A percentile compares a stretch with the other conserved stretches of the same genome.
These are phyloP conservation scores for Ettlia oleoabundans DNA, from an alignment of 139 green algal species.

Conservation along the genomic window DNA sequence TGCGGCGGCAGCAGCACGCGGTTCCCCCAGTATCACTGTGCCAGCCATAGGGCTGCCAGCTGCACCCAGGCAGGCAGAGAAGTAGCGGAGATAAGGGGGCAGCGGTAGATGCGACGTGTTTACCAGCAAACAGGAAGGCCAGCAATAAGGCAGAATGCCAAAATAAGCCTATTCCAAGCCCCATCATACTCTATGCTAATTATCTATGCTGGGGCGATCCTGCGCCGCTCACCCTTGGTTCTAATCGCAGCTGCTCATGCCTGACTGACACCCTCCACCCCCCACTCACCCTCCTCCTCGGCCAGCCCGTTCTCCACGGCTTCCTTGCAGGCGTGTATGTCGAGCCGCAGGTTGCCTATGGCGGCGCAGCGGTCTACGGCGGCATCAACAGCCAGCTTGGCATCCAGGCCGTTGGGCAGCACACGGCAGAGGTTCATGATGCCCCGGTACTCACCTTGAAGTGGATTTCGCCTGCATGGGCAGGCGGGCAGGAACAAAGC, in stretches of 20 bases:
- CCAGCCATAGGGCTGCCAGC: conserved; percentile 22
- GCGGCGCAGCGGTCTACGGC: conserved; percentile 59
- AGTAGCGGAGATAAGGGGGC: no score
- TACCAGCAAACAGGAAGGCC: no score
- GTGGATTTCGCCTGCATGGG: conserved; percentile 11
- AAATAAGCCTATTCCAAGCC: no score
- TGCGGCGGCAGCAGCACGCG: conserved; percentile 14
- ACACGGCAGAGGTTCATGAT: conserved; percentile 75
- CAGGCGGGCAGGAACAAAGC: neutral
- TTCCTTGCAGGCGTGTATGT: conserved; percentile 73
- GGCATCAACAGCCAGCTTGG: conserved; percentile 80
- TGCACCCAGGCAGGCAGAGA: no score
- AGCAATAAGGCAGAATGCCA: no score
- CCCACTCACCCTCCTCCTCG: no score
- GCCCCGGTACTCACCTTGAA: conserved; percentile 79
- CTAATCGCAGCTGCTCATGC: no score
- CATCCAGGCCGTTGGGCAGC: conserved; percentile 72
- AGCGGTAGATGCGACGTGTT: no score
- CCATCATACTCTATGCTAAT: no score
- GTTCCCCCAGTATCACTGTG: conserved; percentile 15
- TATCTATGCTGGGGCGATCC: no score
- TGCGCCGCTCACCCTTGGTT: no score
- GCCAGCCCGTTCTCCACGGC: conserved; percentile 18
- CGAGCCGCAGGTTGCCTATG: conserved; percentile 77
- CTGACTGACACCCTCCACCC: no score